Percentiles rank a stretch among this genome's conserved stretches.
Evolutionary conservation across 305 asterid genomes (phyloP).

Genomic region (Fraxinus albicans): DNA sequence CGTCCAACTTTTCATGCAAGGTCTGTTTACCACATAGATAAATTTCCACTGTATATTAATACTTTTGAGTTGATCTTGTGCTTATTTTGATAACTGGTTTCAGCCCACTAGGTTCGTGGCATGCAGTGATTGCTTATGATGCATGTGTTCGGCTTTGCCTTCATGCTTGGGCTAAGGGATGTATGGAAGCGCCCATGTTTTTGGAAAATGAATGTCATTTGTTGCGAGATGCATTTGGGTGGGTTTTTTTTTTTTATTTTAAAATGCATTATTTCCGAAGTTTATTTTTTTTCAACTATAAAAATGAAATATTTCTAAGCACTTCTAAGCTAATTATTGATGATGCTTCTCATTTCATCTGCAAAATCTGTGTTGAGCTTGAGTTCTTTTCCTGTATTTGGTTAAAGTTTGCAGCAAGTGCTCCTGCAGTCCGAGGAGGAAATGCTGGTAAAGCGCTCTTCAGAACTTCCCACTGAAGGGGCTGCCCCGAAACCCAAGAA

Average conservation of each 20-base stretch:
- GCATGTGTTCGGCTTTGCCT: conserved; percentile 62
- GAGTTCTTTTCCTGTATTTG: background rate
- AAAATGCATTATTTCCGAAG: background rate
- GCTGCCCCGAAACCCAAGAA: conserved; percentile 48
- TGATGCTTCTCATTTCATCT: background rate
- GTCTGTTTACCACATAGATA: conserved; percentile 21
- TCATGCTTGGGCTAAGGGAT: conserved; percentile 61
- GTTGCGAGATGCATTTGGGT: conserved; percentile 48
- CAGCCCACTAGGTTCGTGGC: conserved; percentile 59
- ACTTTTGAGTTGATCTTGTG: background rate
- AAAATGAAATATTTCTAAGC: background rate
- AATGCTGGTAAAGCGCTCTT: conserved; percentile 42
- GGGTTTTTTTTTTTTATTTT: conserved; percentile 17
- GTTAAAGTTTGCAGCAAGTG: conserved; percentile 48
- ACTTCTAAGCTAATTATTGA: background rate
- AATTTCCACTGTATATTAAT: background rate
- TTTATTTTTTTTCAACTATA: background rate
- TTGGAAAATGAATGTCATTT: conserved; percentile 49
- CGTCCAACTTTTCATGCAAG: conserved; percentile 57
- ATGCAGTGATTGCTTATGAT: conserved; percentile 50
- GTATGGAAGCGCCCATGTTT: conserved; percentile 60
- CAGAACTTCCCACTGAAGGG: conserved; percentile 39
- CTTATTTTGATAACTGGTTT: conserved; percentile 16
- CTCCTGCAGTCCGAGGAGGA: conserved; percentile 56
- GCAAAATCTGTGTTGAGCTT: background rate